phyloP scores from a whole-genome alignment of 805 yeast species.

The Sugiyamaella qingdaonensis region DNA sequence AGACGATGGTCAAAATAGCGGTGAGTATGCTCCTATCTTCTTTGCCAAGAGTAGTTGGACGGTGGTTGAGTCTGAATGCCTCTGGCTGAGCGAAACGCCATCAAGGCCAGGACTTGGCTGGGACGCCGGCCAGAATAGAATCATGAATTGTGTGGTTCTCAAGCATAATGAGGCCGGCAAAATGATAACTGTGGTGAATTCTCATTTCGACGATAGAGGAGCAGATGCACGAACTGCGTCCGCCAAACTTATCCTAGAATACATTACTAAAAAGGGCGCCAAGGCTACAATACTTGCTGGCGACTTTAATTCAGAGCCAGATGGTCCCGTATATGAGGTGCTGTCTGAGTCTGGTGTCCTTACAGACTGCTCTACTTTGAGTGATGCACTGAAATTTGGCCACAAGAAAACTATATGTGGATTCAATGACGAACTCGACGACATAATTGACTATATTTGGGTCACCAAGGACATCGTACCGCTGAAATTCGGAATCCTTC shows the following conservation, averaged over 20 bases:
- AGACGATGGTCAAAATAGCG: conserved; percentile 44
- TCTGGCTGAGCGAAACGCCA: conserved; percentile 48
- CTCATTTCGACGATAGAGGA: conserved; percentile 51
- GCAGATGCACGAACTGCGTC: conserved; percentile 42
- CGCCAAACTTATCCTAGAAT: conserved; percentile 38
- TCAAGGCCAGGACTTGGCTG: conserved; percentile 48
- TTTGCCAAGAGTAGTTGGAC: conserved; percentile 38
- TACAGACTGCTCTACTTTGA: conserved; percentile 33
- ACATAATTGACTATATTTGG: conserved; percentile 43
- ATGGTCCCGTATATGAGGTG: conserved; percentile 40
- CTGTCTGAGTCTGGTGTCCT: conserved; percentile 31
- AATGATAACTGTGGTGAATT: conserved; percentile 36
- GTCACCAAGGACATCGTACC: conserved; percentile 25
- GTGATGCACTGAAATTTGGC: conserved; percentile 39
- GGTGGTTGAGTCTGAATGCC: conserved; percentile 38
- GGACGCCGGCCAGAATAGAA: conserved; percentile 42
- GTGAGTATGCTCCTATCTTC: conserved; percentile 49
- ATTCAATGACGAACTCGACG: conserved; percentile 32
- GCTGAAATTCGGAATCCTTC: conserved; percentile 7
- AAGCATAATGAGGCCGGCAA: conserved; percentile 22
- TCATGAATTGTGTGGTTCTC: conserved; percentile 36
- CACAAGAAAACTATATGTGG: conserved; percentile 45
- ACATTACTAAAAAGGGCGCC: conserved; percentile 30
- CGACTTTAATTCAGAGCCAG: conserved; percentile 51
- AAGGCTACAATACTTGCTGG: conserved; percentile 45